Percentiles rank a stretch among this genome's conserved stretches.
These are phyloP conservation scores for Epichloe sp. DNA, from an alignment of 2,329 filamentous ascomycete species.

Conservation along the genomic window DNA sequence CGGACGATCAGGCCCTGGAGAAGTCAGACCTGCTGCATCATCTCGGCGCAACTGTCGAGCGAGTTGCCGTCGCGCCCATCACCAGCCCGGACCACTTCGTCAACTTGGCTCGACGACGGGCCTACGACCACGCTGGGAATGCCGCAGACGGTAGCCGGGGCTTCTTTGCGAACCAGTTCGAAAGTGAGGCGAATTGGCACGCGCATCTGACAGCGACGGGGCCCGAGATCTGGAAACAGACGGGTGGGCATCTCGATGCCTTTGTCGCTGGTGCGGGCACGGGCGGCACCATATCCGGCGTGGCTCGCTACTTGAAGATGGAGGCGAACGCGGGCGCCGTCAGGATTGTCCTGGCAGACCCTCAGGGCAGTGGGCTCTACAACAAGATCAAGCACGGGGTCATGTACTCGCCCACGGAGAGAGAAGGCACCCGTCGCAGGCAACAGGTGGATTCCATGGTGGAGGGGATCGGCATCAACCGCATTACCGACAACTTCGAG, in stretches of 20 bases:
- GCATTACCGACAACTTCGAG: slow-evolving; percentile 88
- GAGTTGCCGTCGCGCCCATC: slow-evolving; percentile 82
- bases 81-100: slow-evolving; percentile 91
- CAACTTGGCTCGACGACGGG: slow-evolving; percentile 71
- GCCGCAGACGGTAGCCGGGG: slow-evolving; percentile 52
- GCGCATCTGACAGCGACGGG: slow-evolving; percentile 77
- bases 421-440: slow-evolving; percentile 76
- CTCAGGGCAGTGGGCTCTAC: slow-evolving; percentile 84
- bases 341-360: slow-evolving; percentile 76
- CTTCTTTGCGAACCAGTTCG: slow-evolving; percentile 95
- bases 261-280: slow-evolving; percentile 93
- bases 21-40: slow-evolving; percentile 83
- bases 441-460: slow-evolving; percentile 93
- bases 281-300: slow-evolving; percentile 82
- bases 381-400: slow-evolving; percentile 88
- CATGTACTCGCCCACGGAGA: slow-evolving; percentile 84
- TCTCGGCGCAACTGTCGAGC: slow-evolving; percentile 84
- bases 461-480: slow-evolving; percentile 90
- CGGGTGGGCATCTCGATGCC: slow-evolving; percentile 60
- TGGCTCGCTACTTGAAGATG: slow-evolving; percentile 72
- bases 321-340: slow-evolving; percentile 42
- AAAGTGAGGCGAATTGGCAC: slow-evolving; percentile 75
- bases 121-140: slow-evolving; percentile 55
- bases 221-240: slow-evolving; percentile 77
- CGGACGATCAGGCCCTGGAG: slow-evolving; percentile 75